These are phyloP conservation scores for Trametes punicea DNA, from an alignment of 768 basidiomycete species.

Conservation along the genomic window DNA sequence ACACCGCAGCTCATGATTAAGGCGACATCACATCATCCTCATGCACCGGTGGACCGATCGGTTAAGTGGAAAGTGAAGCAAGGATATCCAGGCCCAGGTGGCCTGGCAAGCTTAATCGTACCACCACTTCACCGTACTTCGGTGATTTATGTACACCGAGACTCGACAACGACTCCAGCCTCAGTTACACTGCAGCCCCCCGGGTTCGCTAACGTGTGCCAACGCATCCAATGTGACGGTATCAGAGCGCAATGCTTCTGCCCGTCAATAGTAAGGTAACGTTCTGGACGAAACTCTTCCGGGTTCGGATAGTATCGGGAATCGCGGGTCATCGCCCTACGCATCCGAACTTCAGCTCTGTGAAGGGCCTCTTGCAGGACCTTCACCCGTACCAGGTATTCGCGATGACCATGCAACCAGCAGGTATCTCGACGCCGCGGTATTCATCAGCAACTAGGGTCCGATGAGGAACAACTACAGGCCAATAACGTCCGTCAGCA, in stretches of 20 bases:
- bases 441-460: constrained; percentile 26
- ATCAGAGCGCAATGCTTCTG: neutral
- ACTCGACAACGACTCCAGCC: no score
- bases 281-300: constrained; percentile 45
- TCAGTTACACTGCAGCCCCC: no score
- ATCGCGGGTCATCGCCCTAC: constrained; percentile 28
- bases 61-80: no score
- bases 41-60: no score
- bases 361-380: neutral
- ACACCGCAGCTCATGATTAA: no score
- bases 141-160: no score
- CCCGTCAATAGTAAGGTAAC: constrained; percentile 16
- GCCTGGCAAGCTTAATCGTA: no score
- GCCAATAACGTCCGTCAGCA: neutral
- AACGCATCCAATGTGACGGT: no score
- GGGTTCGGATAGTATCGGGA: constrained; percentile 37
- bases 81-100: no score
- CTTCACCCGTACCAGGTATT: constrained; percentile 20
- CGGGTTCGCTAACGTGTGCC: no score
- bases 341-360: neutral
- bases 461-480: constrained; percentile 24
- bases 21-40: no score
- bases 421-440: constrained; percentile 27
- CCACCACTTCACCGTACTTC: no score
- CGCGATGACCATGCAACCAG: constrained; percentile 22